A percentile compares a stretch with the other conserved stretches of the same genome.
phyloP scores from a whole-genome alignment of 768 basidiomycete genomes.

The Tylopilus intermedius region DNA sequence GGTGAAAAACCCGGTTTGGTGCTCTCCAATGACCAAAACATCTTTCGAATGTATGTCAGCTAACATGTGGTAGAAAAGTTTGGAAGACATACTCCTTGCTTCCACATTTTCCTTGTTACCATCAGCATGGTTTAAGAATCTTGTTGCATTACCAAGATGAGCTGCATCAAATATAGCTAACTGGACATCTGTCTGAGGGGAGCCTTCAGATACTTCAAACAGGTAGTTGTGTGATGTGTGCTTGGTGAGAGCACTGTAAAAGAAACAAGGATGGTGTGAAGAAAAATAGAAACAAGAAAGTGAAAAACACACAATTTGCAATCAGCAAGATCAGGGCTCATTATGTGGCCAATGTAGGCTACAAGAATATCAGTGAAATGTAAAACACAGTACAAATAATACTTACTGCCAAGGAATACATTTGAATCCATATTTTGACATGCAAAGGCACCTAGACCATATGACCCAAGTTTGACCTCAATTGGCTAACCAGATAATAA shows the following conservation, averaged over 20 bases:
- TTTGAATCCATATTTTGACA: slow-evolving; percentile 14
- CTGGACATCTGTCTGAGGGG: neutral
- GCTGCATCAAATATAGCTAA: slow-evolving; percentile 33
- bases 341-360: slow-evolving; percentile 40
- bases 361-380: neutral
- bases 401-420: slow-evolving; percentile 33
- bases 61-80: neutral
- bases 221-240: slow-evolving; percentile 32
- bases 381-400: neutral
- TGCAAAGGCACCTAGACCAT: slow-evolving; percentile 48
- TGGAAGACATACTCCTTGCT: slow-evolving; percentile 24
- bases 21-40: slow-evolving; percentile 30
- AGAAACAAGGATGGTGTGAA: neutral
- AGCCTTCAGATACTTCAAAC: slow-evolving; percentile 21
- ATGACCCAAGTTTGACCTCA: slow-evolving; percentile 31
- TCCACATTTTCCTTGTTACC: slow-evolving; percentile 12
- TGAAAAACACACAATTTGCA: neutral
- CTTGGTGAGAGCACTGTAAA: slow-evolving; percentile 8
- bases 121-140: slow-evolving; percentile 39
- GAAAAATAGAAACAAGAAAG: neutral
- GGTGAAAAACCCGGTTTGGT: slow-evolving; percentile 34
- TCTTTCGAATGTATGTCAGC: slow-evolving; percentile 12
- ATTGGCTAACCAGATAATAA: slow-evolving; percentile 26
- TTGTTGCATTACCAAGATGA: slow-evolving; percentile 39
- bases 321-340: slow-evolving; percentile 13